phyloP scores from a whole-genome alignment of 345 rosid genomes.

The Eucalyptus erythrocorys region DNA sequence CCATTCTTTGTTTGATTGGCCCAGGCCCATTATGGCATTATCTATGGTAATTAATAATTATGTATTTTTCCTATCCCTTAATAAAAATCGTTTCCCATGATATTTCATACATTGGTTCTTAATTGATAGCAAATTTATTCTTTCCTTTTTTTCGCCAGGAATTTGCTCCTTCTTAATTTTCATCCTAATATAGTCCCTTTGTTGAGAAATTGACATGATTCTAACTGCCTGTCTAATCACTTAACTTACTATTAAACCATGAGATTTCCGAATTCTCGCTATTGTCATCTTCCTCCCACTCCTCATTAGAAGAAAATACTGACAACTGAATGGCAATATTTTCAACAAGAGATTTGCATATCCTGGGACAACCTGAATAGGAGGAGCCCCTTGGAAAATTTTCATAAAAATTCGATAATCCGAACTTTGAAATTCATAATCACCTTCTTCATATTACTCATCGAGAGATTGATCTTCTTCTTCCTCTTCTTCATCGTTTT shows the following conservation, averaged over 20 bases:
- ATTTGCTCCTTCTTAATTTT: neutral
- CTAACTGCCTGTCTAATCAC: too few relatives aligned
- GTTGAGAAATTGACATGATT: too few relatives aligned
- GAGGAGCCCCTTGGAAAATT: neutral
- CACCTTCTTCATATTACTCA: neutral
- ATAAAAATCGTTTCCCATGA: neutral
- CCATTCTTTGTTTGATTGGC: neutral
- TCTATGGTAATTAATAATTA: neutral
- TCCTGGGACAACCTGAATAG: too few relatives aligned
- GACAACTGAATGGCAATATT: too few relatives aligned
- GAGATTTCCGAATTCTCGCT: fast-evolving
- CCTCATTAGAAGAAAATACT: fast-evolving
- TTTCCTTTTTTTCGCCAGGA: neutral
- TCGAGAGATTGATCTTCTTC: neutral
- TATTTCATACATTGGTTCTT: neutral
- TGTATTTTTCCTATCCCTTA: neutral
- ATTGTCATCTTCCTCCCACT: too few relatives aligned
- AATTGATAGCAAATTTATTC: neutral
- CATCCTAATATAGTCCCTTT: too few relatives aligned
- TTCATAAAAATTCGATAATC: neutral
- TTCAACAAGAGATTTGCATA: too few relatives aligned
- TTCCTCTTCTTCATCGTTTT: constrained; percentile 5
- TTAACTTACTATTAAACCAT: too few relatives aligned
- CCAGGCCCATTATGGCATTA: neutral
- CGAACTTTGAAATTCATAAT: fast-evolving